Percentiles rank a stretch among this genome's conserved stretches.
phyloP scores from a whole-genome alignment of 805 yeast genomes.

The Saccharomycopsis fermentans region DNA sequence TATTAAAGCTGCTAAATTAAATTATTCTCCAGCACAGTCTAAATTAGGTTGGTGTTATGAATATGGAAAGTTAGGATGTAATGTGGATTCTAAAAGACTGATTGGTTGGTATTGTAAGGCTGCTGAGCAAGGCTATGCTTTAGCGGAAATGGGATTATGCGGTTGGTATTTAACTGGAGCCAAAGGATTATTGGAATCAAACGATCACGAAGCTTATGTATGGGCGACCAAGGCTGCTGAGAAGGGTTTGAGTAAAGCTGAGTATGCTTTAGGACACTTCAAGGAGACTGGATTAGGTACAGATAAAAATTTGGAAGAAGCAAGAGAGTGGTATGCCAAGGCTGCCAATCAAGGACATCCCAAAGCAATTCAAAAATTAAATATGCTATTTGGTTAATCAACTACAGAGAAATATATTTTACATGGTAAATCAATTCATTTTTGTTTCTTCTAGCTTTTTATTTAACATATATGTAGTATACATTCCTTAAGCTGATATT shows the following conservation, averaged over 20 bases:
- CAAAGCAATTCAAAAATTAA: constrained; percentile 33
- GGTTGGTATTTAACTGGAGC: constrained; percentile 76
- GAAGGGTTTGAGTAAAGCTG: constrained; percentile 49
- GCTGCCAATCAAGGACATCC: constrained; percentile 58
- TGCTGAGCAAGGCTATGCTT: constrained; percentile 52
- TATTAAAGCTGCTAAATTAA: constrained; percentile 47
- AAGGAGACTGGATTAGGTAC: constrained; percentile 59
- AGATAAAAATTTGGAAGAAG: constrained; percentile 31
- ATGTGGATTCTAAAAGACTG: constrained; percentile 45
- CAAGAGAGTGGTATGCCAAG: constrained; percentile 40
- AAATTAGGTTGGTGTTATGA: constrained; percentile 65
- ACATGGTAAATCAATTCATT: not conserved
- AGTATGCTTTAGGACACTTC: constrained; percentile 60
- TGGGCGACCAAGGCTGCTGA: constrained; percentile 62
- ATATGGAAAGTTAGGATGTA: constrained; percentile 48
- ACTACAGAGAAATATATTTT: not conserved
- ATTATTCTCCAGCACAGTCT: constrained; percentile 59
- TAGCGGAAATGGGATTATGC: constrained; percentile 61
- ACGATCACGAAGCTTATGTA: constrained; percentile 53
- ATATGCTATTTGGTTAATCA: not conserved
- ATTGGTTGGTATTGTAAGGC: constrained; percentile 69
- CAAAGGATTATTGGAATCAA: constrained; percentile 38
- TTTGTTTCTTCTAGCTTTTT: not conserved
- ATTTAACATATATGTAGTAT: not conserved
- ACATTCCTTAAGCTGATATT: not conserved